These are phyloP conservation scores for Hondaea fermentalgiana DNA, from an alignment of 108 stramenopile species.

Conservation along the genomic window DNA sequence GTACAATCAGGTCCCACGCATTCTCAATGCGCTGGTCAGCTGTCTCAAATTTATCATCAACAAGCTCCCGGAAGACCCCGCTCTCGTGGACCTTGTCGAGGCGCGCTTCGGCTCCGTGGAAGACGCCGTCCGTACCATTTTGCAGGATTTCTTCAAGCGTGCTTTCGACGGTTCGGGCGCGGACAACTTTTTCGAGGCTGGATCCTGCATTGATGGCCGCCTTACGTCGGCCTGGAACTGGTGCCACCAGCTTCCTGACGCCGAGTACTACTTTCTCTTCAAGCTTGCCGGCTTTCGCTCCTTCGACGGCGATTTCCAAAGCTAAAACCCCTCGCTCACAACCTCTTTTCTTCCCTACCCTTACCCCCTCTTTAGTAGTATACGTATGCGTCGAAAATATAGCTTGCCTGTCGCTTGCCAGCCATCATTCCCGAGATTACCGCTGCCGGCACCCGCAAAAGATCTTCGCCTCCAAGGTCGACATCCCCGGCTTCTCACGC, in stretches of 20 bases:
- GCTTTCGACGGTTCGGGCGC: conserved; percentile 71
- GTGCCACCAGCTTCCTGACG: conserved; percentile 60
- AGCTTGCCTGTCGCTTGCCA: not conserved
- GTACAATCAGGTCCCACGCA: conserved; percentile 74
- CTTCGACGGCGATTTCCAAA: conserved; percentile 64
- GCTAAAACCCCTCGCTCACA: no score
- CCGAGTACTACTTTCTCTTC: conserved; percentile 65
- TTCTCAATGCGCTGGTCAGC: conserved; percentile 61
- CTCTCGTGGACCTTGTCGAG: conserved; percentile 43
- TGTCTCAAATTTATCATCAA: conserved; percentile 53
- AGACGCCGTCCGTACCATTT: conserved; percentile 55
- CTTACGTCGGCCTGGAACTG: conserved; percentile 75
- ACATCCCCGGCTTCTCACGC: not conserved
- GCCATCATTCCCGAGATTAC: not conserved
- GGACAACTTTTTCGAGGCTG: conserved; percentile 68
- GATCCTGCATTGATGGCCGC: conserved; percentile 68
- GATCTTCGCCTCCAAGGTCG: not conserved
- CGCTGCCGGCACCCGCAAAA: no score
- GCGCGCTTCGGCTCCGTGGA: conserved; percentile 58
- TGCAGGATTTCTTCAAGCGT: conserved; percentile 70
- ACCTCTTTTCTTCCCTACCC: no score
- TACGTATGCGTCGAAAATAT: not conserved
- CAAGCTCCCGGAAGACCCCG: conserved; percentile 52
- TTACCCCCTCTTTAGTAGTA: no score
- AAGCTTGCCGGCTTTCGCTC: conserved; percentile 63